Evolutionary conservation across 805 yeast genomes (phyloP).

Genomic region (Komagataella pseudopastoris): DNA sequence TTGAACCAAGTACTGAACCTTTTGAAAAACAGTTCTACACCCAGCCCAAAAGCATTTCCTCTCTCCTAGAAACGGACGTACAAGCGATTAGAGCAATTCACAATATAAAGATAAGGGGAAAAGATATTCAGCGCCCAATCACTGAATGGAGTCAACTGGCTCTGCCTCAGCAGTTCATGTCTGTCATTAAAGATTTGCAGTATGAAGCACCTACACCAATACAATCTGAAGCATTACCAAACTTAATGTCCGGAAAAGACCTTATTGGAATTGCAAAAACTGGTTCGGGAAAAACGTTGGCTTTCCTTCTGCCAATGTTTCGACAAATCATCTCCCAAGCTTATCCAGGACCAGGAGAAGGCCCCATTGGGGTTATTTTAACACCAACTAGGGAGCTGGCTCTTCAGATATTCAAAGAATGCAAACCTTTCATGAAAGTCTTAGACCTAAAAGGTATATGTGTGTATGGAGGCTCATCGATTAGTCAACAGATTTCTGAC

Average conservation of each 20-base stretch:
- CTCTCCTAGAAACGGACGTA: slow-evolving; percentile 41
- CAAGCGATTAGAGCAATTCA: slow-evolving; percentile 40
- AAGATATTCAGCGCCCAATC: slow-evolving; percentile 48
- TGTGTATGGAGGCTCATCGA: slow-evolving; percentile 85
- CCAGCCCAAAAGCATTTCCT: slow-evolving; percentile 39
- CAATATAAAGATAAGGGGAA: slow-evolving; percentile 56
- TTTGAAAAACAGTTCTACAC: slow-evolving; percentile 51
- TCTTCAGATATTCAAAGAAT: slow-evolving; percentile 62
- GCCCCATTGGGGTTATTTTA: slow-evolving; percentile 69
- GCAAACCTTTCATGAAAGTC: slow-evolving; percentile 39
- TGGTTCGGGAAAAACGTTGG: slow-evolving; percentile 91
- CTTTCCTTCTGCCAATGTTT: slow-evolving; percentile 73
- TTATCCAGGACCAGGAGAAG: slow-evolving; percentile 36
- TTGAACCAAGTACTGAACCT: slow-evolving; percentile 32
- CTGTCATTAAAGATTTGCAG: slow-evolving; percentile 34
- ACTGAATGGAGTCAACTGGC: slow-evolving; percentile 75
- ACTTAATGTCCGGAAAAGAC: slow-evolving; percentile 81
- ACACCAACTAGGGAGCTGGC: slow-evolving; percentile 94
- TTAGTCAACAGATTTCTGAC: slow-evolving; percentile 70
- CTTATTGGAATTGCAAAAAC: slow-evolving; percentile 92
- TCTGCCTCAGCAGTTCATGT: slow-evolving; percentile 43
- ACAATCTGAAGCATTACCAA: slow-evolving; percentile 84
- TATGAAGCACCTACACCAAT: slow-evolving; percentile 70
- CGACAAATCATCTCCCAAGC: slow-evolving; percentile 73
- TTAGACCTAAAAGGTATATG: slow-evolving; percentile 47